phyloP scores from a whole-genome alignment of 208 protist species.

The Leishmania mexicana region DNA sequence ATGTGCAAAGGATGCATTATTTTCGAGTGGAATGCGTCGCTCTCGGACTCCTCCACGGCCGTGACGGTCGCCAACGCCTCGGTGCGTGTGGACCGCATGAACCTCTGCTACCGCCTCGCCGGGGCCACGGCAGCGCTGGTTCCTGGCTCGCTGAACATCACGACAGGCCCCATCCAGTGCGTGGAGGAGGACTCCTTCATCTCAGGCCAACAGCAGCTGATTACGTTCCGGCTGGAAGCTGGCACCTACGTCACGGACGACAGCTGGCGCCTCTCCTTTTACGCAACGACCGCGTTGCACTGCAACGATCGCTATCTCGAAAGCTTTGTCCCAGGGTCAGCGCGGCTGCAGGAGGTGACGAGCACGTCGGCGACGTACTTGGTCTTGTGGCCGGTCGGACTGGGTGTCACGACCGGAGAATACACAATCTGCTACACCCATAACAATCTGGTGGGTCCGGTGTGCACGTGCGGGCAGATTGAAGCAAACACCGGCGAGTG shows the following conservation, averaged over 20 bases:
- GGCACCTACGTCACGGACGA: constrained; percentile 59
- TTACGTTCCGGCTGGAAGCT: constrained; percentile 62
- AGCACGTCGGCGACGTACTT: constrained; percentile 66
- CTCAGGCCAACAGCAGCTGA: constrained; percentile 58
- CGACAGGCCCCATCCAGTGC: constrained; percentile 66
- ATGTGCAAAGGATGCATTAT: constrained; percentile 58
- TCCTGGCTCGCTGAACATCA: constrained; percentile 45
- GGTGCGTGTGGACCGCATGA: constrained; percentile 53
- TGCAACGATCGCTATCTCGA: constrained; percentile 62
- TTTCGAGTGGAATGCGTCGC: constrained; percentile 47
- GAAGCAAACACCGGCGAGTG: constrained; percentile 66
- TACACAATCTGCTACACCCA: constrained; percentile 89
- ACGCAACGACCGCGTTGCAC: constrained; percentile 40
- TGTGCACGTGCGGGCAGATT: constrained; percentile 89
- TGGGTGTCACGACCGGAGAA: constrained; percentile 36
- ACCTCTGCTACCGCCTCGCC: constrained; percentile 79
- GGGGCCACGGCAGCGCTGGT: constrained; percentile 68
- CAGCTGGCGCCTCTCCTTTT: constrained; percentile 83
- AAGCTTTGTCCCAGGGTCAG: constrained; percentile 56
- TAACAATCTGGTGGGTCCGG: constrained; percentile 40
- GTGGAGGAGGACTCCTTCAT: constrained; percentile 50
- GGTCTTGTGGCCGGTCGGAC: constrained; percentile 81
- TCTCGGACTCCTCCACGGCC: constrained; percentile 39
- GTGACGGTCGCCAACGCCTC: constrained; percentile 45
- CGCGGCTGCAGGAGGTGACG: constrained; percentile 31